Percentiles rank a stretch among this genome's conserved stretches.
Conservation (phyloP, 345 rosid genomes). For the Brassica cretica region DNA sequence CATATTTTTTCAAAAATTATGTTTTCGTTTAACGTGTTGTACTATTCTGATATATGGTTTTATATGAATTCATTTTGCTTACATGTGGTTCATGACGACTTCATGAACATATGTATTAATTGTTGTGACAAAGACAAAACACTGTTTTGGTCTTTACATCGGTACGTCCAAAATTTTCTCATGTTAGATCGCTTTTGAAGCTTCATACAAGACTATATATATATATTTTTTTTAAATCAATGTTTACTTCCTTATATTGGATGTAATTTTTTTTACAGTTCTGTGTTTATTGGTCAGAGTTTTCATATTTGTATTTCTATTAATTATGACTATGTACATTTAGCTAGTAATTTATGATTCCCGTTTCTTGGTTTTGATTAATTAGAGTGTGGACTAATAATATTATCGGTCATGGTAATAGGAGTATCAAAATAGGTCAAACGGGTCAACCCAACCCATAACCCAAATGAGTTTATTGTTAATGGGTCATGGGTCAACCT, state of each 20-base stretch:
- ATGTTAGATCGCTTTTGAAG: slow-evolving; percentile 19
- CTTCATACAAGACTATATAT: neutral
- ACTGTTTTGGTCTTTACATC: slow-evolving; percentile 26
- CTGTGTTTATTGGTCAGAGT: neutral
- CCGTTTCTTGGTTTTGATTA: neutral
- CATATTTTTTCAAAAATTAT: neutral
- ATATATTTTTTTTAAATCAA: neutral
- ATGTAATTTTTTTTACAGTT: neutral
- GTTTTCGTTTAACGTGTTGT: slow-evolving; percentile 9
- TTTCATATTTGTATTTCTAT: neutral
- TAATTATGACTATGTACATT: neutral
- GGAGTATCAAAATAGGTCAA: no score
- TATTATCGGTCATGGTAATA: neutral
- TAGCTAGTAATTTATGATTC: neutral
- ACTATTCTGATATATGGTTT: neutral
- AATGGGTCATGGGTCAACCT: no score
- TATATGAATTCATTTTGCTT: slow-evolving; percentile 5
- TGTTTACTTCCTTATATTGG: neutral
- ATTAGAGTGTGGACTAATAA: neutral
- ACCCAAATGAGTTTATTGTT: no score
- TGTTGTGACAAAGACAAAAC: slow-evolving; percentile 34
- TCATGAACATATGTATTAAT: slow-evolving; percentile 19
- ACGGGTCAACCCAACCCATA: no score
- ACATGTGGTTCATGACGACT: slow-evolving; percentile 26
- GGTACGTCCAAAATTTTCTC: slow-evolving; percentile 21